These are phyloP conservation scores for Adenanthera pavonina DNA, from an alignment of 306 rosid species.

Conservation along the genomic window DNA sequence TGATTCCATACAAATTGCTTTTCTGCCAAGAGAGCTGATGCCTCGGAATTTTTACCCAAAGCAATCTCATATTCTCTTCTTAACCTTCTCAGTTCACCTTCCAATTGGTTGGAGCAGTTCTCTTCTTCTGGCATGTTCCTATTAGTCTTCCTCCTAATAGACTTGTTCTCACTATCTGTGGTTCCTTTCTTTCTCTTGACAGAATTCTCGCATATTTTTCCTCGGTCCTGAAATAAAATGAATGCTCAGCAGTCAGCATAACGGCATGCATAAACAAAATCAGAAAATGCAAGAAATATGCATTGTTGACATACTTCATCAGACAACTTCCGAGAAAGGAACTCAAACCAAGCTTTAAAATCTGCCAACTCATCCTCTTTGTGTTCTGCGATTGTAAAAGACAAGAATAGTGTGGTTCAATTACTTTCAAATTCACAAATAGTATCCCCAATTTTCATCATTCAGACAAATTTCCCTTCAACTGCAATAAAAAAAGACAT, in stretches of 20 bases:
- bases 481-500: not conserved
- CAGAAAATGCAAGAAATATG: constrained; percentile 22
- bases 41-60: constrained; percentile 59
- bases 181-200: constrained; percentile 38
- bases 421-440: not conserved
- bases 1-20: constrained; percentile 91
- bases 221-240: constrained; percentile 50
- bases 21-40: constrained; percentile 70
- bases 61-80: constrained; percentile 61
- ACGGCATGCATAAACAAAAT: constrained; percentile 39
- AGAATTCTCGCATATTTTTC: constrained; percentile 28
- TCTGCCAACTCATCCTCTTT: constrained; percentile 65
- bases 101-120: constrained; percentile 32
- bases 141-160: constrained; percentile 30
- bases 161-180: constrained; percentile 36
- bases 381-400: constrained; percentile 50
- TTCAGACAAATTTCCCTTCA: not conserved
- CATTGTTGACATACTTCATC: constrained; percentile 51
- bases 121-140: constrained; percentile 39
- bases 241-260: constrained; percentile 42
- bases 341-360: constrained; percentile 60
- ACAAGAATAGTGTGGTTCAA: constrained; percentile 27
- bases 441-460: constrained; percentile 11
- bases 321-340: constrained; percentile 40
- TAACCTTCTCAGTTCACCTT: constrained; percentile 54